Base-by-base conservation (phyloP, 176 grass and related monocot species). In the Guadua angustifolia region DNA sequence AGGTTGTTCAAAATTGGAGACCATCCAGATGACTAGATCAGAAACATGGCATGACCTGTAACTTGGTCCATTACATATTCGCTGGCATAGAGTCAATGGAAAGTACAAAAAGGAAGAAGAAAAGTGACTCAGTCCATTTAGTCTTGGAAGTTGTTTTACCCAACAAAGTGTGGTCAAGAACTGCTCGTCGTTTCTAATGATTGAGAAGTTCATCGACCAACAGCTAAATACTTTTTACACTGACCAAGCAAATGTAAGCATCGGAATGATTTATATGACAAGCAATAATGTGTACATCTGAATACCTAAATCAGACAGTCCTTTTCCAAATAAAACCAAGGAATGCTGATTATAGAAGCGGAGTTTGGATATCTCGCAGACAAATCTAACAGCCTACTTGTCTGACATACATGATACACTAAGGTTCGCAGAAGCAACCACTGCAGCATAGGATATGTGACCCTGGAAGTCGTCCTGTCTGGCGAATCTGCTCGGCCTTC, bases 381-480 rank as follows among this genome's bases (percentile, higher is more conserved):
- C 46, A 79, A 66, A 82, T 68, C 67, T 72, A 75, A 52, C 72
- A 82, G n/a, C 24, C 67, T 69, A 62, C 52, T 62, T 6, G 9
- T 64, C 61, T 18, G 87, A 15, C 17, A 74, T 36, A 21, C n/a
- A n/a, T n/a, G n/a, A n/a, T n/a, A n/a, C 29, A 61, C 74, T 85
- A 83, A 14, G 84, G 73, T 69, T 85, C 77, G 67, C 86, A 94
- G 86, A 94, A 88, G 75, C 88, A 88, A 9, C 91, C 81, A 84
- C 82, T 80, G 26, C 91, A 90, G 81, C 93, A 92, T 33, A 98
- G 70, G 80, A 86, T 84, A 81, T 22, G 73, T 15, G 83, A 86
- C 26, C 93, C 71, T 69, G 93, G 89, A 46, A 98, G 21, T 68
- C 88, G 82, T n/a, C 96, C 93, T 5, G 96, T 98, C 75, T 75